Percentiles rank a stretch among this genome's conserved stretches.
Conservation (phyloP, 1,139 yeast species). For the Protomyces lactucae-debilis region DNA sequence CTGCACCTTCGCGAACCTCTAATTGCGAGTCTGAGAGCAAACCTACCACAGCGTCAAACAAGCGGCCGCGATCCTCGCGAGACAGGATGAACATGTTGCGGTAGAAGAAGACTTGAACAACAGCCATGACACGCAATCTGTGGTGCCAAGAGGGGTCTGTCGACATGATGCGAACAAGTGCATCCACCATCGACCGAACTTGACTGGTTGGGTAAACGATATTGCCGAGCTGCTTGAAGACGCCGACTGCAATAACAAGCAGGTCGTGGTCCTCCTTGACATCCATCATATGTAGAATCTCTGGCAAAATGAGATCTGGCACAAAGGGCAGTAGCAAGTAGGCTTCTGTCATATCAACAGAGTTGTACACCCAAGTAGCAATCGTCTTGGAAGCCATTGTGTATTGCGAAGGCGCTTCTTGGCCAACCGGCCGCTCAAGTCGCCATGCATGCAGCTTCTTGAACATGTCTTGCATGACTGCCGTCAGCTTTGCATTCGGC, state of each 20-base stretch:
- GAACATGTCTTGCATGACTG: slow-evolving; percentile 43
- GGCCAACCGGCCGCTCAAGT: slow-evolving; percentile 29
- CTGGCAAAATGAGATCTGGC: slow-evolving; percentile 57
- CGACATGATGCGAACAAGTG: slow-evolving; percentile 49
- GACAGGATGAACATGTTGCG: slow-evolving; percentile 60
- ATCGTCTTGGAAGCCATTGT: slow-evolving; percentile 34
- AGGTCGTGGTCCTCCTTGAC: slow-evolving; percentile 80
- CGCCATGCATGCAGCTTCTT: slow-evolving; percentile 48
- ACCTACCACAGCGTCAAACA: slow-evolving; percentile 53
- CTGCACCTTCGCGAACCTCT: slow-evolving; percentile 73
- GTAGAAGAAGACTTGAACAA: slow-evolving; percentile 70
- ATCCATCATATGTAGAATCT: slow-evolving; percentile 58
- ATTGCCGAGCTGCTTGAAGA: slow-evolving; percentile 56
- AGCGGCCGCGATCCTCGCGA: slow-evolving; percentile 46
- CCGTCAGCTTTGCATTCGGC: slow-evolving; percentile 33
- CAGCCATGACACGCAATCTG: slow-evolving; percentile 59
- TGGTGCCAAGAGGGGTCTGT: slow-evolving; percentile 60
- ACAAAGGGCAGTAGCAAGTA: slow-evolving; percentile 36
- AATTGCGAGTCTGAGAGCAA: slow-evolving; percentile 59
- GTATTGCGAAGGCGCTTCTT: slow-evolving; percentile 32
- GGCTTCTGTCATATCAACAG: slow-evolving; percentile 27
- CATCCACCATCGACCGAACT: slow-evolving; percentile 47
- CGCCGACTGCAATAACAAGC: slow-evolving; percentile 52
- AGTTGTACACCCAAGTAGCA: slow-evolving; percentile 33
- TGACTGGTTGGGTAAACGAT: slow-evolving; percentile 50